These are phyloP conservation scores for Rhodamnia argentea DNA, from an alignment of 345 rosid species.

Conservation along the genomic window DNA sequence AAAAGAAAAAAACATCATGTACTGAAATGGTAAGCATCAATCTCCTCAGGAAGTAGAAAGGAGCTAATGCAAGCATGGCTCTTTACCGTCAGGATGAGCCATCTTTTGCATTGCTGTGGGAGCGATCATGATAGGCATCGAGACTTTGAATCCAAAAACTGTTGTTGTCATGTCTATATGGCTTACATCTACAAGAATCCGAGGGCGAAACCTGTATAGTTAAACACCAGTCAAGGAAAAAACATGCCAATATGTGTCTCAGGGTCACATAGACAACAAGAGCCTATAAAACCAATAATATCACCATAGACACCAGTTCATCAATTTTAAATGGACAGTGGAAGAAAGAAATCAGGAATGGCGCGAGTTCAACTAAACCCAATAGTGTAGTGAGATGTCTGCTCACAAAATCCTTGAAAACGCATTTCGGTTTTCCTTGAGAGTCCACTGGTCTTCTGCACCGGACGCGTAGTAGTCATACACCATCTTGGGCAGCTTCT, in stretches of 20 bases:
- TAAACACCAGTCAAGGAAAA: background rate
- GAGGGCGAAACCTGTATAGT: conserved; percentile 65
- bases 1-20: background rate
- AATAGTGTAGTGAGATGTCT: background rate
- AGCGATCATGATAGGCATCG: conserved; percentile 97
- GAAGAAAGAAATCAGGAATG: background rate
- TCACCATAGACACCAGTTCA: background rate
- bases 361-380: background rate
- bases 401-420: conserved; percentile 82
- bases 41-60: background rate
- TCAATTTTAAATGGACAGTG: background rate
- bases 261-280: background rate
- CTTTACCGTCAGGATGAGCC: conserved; percentile 88
- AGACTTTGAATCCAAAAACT: conserved; percentile 77
- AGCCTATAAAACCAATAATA: background rate
- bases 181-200: conserved; percentile 84
- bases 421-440: conserved; percentile 69
- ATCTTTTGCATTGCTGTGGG: conserved; percentile 97
- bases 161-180: conserved; percentile 63
- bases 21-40: background rate
- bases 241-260: background rate
- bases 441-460: conserved; percentile 97
- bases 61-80: background rate
- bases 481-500: conserved; percentile 88
- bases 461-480: conserved; percentile 92